phyloP scores from a whole-genome alignment of 805 yeast species.

The Wickerhamomyces silvicola region DNA sequence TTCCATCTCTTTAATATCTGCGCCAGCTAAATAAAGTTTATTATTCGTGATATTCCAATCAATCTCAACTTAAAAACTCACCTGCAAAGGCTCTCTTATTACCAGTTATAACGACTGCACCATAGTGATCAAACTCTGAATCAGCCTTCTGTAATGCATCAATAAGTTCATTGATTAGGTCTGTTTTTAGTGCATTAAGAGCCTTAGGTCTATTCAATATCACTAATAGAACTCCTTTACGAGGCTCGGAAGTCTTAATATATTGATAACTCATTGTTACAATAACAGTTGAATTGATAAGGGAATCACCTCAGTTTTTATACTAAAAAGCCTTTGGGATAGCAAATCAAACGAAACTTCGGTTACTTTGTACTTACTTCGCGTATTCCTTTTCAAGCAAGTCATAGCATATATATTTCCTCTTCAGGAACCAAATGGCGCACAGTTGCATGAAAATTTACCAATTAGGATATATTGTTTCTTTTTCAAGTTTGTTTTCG shows the following conservation, averaged over 20 bases:
- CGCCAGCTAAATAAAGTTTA: conserved; percentile 34
- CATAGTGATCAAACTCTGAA: conserved; percentile 27
- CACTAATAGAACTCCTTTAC: conserved; percentile 18
- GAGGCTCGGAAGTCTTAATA: conserved; percentile 17
- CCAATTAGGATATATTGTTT: too few species aligned
- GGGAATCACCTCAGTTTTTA: too few species aligned
- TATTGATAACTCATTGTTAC: conserved; percentile 12
- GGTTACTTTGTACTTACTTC: too few species aligned
- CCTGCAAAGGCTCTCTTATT: conserved; percentile 40
- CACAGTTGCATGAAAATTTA: too few species aligned
- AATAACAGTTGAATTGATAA: neutral
- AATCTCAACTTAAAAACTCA: neutral
- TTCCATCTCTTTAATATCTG: conserved; percentile 49
- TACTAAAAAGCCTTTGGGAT: too few species aligned
- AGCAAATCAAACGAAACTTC: too few species aligned
- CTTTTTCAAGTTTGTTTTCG: too few species aligned
- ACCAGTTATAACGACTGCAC: conserved; percentile 45
- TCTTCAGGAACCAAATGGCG: too few species aligned
- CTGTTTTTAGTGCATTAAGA: conserved; percentile 18
- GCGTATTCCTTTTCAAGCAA: too few species aligned
- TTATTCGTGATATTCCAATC: neutral
- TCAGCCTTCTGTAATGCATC: conserved; percentile 17
- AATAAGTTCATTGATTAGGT: conserved; percentile 15
- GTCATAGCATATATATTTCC: too few species aligned
- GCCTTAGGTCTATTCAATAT: conserved; percentile 23